Conservation (phyloP, 1,284 basidiomycete genomes). For the Boletus semigastroideus region DNA sequence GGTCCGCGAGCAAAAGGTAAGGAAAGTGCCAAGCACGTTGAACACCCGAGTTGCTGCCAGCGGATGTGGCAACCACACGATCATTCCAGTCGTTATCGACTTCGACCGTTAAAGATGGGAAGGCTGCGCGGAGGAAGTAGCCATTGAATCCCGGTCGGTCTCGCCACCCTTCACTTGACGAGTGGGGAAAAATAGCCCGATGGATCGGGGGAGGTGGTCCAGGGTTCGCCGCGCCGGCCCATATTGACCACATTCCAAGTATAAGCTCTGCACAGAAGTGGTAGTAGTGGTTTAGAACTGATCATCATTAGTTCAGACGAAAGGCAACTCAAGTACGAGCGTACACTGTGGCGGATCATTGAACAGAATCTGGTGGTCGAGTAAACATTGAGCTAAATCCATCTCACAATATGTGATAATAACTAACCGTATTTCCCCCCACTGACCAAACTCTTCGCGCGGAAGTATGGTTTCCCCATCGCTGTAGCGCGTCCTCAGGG, state of each 20-base stretch:
- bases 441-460: conserved; percentile 57
- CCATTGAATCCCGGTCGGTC: conserved; percentile 72
- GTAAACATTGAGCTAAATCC: conserved; percentile 1
- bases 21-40: conserved; percentile 55
- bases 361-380: conserved; percentile 46
- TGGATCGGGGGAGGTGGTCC: conserved; percentile 52
- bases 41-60: conserved; percentile 5
- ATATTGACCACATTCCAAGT: conserved; percentile 71
- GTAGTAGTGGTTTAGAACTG: conserved; percentile 77
- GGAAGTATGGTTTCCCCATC: conserved; percentile 53
- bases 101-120: conserved; percentile 71
- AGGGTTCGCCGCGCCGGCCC: conserved; percentile 49
- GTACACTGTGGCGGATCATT: conserved; percentile 65
- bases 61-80: conserved; percentile 44
- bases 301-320: conserved; percentile 2
- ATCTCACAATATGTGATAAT: background rate
- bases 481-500: conserved; percentile 54
- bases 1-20: conserved; percentile 63
- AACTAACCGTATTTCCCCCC: conserved; percentile 65
- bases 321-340: conserved; percentile 6
- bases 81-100: conserved; percentile 70
- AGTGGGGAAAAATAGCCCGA: conserved; percentile 69
- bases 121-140: conserved; percentile 74
- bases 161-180: conserved; percentile 60
- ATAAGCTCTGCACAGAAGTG: conserved; percentile 80